Base-by-base conservation (phyloP, 345 rosid species). In the Linum usitatissimum region DNA sequence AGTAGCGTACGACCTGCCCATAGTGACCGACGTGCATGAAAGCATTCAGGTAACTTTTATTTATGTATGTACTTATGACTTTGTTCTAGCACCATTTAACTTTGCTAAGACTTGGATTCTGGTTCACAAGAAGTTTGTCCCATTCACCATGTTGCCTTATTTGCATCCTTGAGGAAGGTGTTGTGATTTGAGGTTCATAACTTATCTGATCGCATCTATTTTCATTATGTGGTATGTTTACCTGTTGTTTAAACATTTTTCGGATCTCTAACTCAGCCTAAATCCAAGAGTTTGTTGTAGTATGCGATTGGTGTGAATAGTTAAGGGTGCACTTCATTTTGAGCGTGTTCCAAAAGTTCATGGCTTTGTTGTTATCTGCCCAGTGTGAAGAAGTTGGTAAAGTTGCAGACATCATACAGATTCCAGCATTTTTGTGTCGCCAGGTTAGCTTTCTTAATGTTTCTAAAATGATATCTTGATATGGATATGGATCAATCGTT, bases 371-470 rank as follows among this genome's bases (percentile, higher is more conserved):
- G 65, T 56, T 55, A 48, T 66, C 65, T 66, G 30, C 55, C 59
- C 79, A 90, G 97, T 93, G 99, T 75, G 97, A 87, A 74, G 75
- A 72, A 57, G 97, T 86, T 36, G 91, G 94, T 39, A 80, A 66
- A 81, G 91, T 90, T 70, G 97, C 91, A 49, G 99, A 93, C 77
- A 83, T 92, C 64, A 86, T 93, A 74, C 97, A 90, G 79, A 93
- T 93, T 70, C 99, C 99, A 38, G 96, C 97, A 69, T 93, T 93
- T 68, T 79, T 90, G 62, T 90, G 99, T 74, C 97, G 96, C 57
- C 99, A 93, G 99, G 97, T 82, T 66, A 65, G 59, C 20, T 71
- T 64, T 30, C 54, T 20, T 6, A 30, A 4, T 72, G 56, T 63
- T 66, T 72, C 60, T 60, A 55, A 54, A 70, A 31, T 42, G 58